Evolutionary conservation across 140 eudicot genomes (phyloP), one percentile per base, ranked within the genome.

Genomic region (Erigeron philadelphicus): DNA sequence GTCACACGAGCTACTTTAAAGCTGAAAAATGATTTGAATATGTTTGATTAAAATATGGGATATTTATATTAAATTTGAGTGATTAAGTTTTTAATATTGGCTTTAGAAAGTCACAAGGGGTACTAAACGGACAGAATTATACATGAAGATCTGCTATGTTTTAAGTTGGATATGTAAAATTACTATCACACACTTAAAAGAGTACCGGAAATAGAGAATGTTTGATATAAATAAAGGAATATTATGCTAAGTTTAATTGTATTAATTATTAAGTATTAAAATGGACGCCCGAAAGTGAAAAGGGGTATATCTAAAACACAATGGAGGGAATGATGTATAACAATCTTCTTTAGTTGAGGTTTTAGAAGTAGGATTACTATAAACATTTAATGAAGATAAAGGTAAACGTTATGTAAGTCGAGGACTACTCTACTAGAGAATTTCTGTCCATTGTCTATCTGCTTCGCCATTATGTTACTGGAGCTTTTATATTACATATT

Each of bases 1-100:
- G 12, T 31, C 31, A 11, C 15, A 52, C 8, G n/a, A 59, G 52
- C 41, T 45, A 46, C 40, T 59, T 21, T 59, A 10, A 44, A 58
- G 47, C 10, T 71, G 31, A 25, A 21, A 23, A 59, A 46, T 71
- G 47, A 59, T n/a, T 23, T 59, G 12, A 59, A 60, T 13, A 42
- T 59, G 66, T 25, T 59, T 58, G 38, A 31, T 31, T 31, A 0
- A 31, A 31, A 31, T 31, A 4, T 31, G 5, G 38, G 38, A 4
- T 2, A 31, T 2, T 31, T 31, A 31, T 31, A 31, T 31, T 4
- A 31, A 31, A 31, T 31, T 31, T 2, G 5, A 31, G 0, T 31
- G 38, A 4, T 49, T 12, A 12, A 50, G 12, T 8, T 50, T 18
- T 50, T 12, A 50, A 50, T 15, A 50, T 50, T 50, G 57, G 17